Evolutionary conservation across 352 stramenopile species (phyloP).

Genomic region (Phytophthora foliorum): DNA sequence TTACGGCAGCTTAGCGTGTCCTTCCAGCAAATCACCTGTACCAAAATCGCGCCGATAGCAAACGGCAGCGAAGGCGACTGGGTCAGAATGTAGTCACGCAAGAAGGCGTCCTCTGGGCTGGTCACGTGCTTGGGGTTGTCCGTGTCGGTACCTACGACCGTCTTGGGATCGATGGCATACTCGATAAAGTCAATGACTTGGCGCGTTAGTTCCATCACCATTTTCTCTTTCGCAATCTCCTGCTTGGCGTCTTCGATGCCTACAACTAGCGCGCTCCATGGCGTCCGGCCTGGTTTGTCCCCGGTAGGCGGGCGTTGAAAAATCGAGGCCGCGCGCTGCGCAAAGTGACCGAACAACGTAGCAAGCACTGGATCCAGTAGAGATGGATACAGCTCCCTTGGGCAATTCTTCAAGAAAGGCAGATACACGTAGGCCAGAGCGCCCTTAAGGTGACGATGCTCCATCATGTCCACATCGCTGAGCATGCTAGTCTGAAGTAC

Average conservation of each 20-base stretch:
- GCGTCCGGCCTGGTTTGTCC: conserved; percentile 44
- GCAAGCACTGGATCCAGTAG: conserved; percentile 73
- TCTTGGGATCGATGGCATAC: conserved; percentile 77
- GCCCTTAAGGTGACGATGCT: conserved; percentile 81
- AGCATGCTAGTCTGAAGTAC: conserved; percentile 74
- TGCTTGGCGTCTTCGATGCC: conserved; percentile 76
- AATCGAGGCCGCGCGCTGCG: conserved; percentile 54
- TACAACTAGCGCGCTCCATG: conserved; percentile 65
- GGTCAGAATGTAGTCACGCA: conserved; percentile 72
- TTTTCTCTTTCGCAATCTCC: conserved; percentile 76
- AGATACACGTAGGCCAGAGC: conserved; percentile 75
- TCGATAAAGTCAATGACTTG: conserved; percentile 82
- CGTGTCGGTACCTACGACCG: conserved; percentile 72
- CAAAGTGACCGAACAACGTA: conserved; percentile 66
- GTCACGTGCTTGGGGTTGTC: conserved; percentile 84
- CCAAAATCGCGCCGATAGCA: conserved; percentile 56
- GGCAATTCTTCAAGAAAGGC: conserved; percentile 78
- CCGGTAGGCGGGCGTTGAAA: conserved; percentile 39
- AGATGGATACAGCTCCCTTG: conserved; percentile 59
- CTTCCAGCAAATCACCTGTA: conserved; percentile 77
- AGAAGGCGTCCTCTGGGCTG: conserved; percentile 59
- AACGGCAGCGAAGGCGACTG: conserved; percentile 59
- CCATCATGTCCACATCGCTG: conserved; percentile 70
- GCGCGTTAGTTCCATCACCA: conserved; percentile 75
- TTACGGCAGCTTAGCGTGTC: conserved; percentile 78